phyloP scores from a whole-genome alignment of 805 yeast species.

The Soucietia sequanensis region DNA sequence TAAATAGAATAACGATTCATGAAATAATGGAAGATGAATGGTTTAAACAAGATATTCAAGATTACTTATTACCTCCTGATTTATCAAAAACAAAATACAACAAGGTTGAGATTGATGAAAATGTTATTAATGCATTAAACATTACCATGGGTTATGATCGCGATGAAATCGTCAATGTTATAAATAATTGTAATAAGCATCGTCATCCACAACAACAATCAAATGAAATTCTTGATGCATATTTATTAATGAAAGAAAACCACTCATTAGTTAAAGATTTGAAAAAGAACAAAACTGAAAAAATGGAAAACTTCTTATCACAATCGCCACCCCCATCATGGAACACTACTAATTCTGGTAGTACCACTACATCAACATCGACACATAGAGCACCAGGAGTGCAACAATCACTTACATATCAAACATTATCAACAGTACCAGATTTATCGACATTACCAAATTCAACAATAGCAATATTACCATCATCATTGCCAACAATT shows the following conservation, averaged over 20 bases:
- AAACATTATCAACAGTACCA: slow-evolving; percentile 46
- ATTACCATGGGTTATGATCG: slow-evolving; percentile 86
- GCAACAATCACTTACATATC: slow-evolving; percentile 45
- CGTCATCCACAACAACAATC: slow-evolving; percentile 26
- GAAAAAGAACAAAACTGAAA: slow-evolving; percentile 50
- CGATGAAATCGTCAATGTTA: slow-evolving; percentile 76
- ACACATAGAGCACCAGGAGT: slow-evolving; percentile 41
- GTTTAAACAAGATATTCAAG: slow-evolving; percentile 81
- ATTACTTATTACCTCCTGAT: slow-evolving; percentile 68
- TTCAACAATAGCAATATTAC: slow-evolving; percentile 87
- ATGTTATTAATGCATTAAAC: slow-evolving; percentile 69
- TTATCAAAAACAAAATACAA: slow-evolving; percentile 32
- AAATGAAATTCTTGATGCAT: slow-evolving; percentile 84
- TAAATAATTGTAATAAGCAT: slow-evolving; percentile 48
- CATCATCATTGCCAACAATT: slow-evolving; percentile 90
- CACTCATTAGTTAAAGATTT: slow-evolving; percentile 65
- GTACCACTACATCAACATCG: slow-evolving; percentile 19
- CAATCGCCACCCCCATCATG: slow-evolving; percentile 60
- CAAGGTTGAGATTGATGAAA: slow-evolving; percentile 63
- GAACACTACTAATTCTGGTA: slow-evolving; percentile 16
- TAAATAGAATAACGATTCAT: slow-evolving; percentile 88
- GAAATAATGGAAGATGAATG: slow-evolving; percentile 93
- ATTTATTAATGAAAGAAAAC: slow-evolving; percentile 78
- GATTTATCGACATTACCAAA: slow-evolving; percentile 55
- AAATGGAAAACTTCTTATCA: slow-evolving; percentile 57